A percentile compares a stretch with the other conserved stretches of the same genome.
Conservation (phyloP, 164 flowering plant genomes). For the Houttuynia cordata region DNA sequence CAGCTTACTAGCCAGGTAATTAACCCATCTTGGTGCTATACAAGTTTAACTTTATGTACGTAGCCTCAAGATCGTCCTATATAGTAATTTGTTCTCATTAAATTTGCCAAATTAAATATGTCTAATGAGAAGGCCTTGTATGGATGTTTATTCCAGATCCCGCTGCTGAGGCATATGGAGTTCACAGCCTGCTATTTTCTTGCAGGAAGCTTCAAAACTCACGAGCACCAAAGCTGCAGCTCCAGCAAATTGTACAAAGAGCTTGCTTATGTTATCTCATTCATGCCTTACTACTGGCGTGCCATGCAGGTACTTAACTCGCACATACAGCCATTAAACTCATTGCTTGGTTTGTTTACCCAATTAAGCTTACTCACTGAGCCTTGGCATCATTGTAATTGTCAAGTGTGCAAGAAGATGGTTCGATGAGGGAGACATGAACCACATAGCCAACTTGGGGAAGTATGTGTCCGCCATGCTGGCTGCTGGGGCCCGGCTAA, state of each 20-base stretch:
- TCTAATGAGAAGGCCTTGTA: neutral
- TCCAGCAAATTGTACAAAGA: slow-evolving; percentile 62
- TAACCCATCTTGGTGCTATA: neutral
- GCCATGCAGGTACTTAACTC: slow-evolving; percentile 92
- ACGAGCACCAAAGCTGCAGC: slow-evolving; percentile 46
- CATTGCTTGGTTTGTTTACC: neutral
- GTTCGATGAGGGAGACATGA: slow-evolving; percentile 60
- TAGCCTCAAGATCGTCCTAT: no score
- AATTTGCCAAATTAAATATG: neutral
- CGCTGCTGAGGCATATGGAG: slow-evolving; percentile 84
- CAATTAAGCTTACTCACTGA: neutral
- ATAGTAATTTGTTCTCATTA: no score
- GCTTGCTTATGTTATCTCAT: slow-evolving; percentile 84
- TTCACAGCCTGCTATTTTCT: slow-evolving; percentile 81
- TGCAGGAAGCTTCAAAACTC: slow-evolving; percentile 62
- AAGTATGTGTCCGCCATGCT: slow-evolving; percentile 98
- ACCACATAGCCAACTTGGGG: slow-evolving; percentile 85
- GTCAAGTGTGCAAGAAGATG: slow-evolving; percentile 89
- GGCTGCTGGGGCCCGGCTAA: slow-evolving; percentile 87
- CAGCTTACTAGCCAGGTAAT: slow-evolving; percentile 99
- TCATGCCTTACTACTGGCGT: slow-evolving; percentile 92
- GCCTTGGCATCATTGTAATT: neutral
- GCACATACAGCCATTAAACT: neutral
- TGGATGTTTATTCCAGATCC: slow-evolving; percentile 38
- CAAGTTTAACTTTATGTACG: neutral